A percentile compares a stretch with the other conserved stretches of the same genome.
phyloP scores from a whole-genome alignment of 2,329 filamentous ascomycete genomes.

The Aspergillus clavatus region DNA sequence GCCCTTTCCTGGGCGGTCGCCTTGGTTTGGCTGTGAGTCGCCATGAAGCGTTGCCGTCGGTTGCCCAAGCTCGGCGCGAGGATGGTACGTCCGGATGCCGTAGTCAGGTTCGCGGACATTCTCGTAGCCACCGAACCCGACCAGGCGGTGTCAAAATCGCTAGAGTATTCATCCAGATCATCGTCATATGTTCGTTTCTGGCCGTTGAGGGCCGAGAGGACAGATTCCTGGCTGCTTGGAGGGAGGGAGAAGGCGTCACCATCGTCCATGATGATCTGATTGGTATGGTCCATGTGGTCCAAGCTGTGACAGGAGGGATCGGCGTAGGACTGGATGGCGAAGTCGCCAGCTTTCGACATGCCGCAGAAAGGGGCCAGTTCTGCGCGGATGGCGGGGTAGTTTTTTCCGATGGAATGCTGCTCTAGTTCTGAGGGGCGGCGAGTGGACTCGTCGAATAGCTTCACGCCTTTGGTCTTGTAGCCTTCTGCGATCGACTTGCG shows the following conservation, averaged over 20 bases:
- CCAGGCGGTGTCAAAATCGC: slow-evolving; percentile 22
- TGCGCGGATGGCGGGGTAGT: slow-evolving; percentile 27
- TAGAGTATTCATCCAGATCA: slow-evolving; percentile 35
- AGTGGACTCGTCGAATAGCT: slow-evolving; percentile 18
- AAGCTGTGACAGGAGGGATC: not conserved
- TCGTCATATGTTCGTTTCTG: slow-evolving; percentile 44
- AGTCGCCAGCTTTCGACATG: slow-evolving; percentile 68
- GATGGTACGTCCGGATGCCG: slow-evolving; percentile 25
- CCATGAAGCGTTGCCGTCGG: slow-evolving; percentile 23
- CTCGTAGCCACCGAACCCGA: slow-evolving; percentile 1
- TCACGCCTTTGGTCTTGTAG: slow-evolving; percentile 65
- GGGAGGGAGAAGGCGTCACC: slow-evolving; percentile 37
- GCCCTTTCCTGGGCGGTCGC: slow-evolving; percentile 3
- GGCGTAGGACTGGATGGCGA: slow-evolving; percentile 51
- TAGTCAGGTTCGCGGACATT: slow-evolving; percentile 12
- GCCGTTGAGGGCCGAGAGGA: slow-evolving; percentile 24
- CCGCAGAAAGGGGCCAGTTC: slow-evolving; percentile 80
- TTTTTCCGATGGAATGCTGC: slow-evolving; percentile 5
- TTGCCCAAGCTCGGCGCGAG: slow-evolving; percentile 30
- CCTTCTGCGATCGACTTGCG: slow-evolving; percentile 90
- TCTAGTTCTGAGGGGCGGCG: slow-evolving; percentile 4
- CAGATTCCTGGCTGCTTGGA: slow-evolving; percentile 38
- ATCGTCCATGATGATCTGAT: slow-evolving; percentile 30
- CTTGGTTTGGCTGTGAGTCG: slow-evolving; percentile 7
- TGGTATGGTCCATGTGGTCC: slow-evolving; percentile 13